A percentile compares a stretch with the other conserved stretches of the same genome.
phyloP scores from a whole-genome alignment of 2,329 filamentous ascomycete species.

The Torrubiella hemipterigena region DNA sequence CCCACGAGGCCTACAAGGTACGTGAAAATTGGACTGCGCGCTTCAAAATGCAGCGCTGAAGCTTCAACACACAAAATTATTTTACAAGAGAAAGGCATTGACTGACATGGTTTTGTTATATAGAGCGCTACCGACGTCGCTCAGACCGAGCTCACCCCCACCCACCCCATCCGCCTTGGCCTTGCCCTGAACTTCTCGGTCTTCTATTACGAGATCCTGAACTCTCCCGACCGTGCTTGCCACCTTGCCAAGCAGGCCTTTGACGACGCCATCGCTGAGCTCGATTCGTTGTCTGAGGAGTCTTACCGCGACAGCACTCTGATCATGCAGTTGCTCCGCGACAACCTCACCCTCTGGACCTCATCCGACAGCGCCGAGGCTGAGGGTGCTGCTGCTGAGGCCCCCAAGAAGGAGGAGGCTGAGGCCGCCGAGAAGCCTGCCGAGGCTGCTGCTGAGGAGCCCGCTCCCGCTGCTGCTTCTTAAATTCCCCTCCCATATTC shows the following conservation, averaged over 20 bases:
- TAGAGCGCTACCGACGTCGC: constrained; percentile 96
- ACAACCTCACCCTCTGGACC: constrained; percentile 97
- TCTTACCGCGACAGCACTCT: constrained; percentile 98
- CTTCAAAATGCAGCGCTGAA: no score
- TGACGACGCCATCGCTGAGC: constrained; percentile 96
- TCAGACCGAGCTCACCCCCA: constrained; percentile 93
- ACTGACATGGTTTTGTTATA: constrained; percentile 11
- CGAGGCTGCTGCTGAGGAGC: constrained; percentile 30
- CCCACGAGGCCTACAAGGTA: constrained; percentile 97
- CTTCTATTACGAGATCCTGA: constrained; percentile 99
- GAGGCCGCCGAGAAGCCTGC: constrained; percentile 29
- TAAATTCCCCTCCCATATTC: no score
- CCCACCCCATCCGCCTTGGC: constrained; percentile 94
- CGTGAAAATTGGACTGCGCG: no score
- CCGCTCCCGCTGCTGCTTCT: constrained; percentile 35
- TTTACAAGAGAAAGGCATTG: no score
- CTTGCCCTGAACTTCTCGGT: constrained; percentile 98
- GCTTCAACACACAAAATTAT: no score
- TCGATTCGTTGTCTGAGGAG: constrained; percentile 94
- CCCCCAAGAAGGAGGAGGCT: constrained; percentile 49
- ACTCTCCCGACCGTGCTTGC: constrained; percentile 94
- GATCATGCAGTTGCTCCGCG: constrained; percentile 97
- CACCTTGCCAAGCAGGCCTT: constrained; percentile 98
- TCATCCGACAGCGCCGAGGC: constrained; percentile 80
- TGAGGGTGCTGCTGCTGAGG: constrained; percentile 49